Evolutionary conservation across 2,329 filamentous ascomycete genomes (phyloP), one percentile per base, ranked within the genome.

Genomic region (Colletotrichum trifolii): DNA sequence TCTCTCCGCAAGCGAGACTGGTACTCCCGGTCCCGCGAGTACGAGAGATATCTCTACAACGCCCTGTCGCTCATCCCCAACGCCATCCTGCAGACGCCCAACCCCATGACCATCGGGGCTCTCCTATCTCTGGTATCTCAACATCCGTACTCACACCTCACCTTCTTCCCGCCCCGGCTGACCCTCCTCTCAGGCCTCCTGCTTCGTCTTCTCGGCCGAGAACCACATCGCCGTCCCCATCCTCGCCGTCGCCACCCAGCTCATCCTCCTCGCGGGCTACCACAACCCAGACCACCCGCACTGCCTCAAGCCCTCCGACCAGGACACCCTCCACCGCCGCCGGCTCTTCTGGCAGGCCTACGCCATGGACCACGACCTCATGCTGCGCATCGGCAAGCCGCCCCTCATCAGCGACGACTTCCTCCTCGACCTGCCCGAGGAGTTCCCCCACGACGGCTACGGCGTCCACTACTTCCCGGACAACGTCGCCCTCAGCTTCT

Each of bases 321-420:
- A 6, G 34, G 39, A 12, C 35, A 39, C 11, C 54, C 42, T 46
- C 6, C 54, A 57, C 36, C 43, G 43, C 0, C 54, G 54, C 4
- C 43, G 54, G 5, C 43, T 57, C 7, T 57, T 57, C 17, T 57
- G 43, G 43, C 43, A 48, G 2, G 54, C 54, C 8, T 57, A 57
- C 45, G 36, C 40, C 11, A 15, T 57, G 4, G 54, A 57, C 45
- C 54, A 57, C 25, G 15, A 48, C 45, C 54, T 57, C 13, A 57
- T 57, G 54, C 36, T 57, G n/a, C 43, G 43, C 11, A 57, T 57
- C 45, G 54, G 54, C 10, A 47, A 57, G 12, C 54, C 54, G 4
- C 54, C 54, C 8, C 42, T 57, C 17, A 57, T 57, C 43, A 15
- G 11, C 11, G 54, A 57, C 36, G 54, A 48, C 8, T 57, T 57